phyloP scores from a whole-genome alignment of 2,329 filamentous ascomycete species.

The Cryphonectria naterciae region DNA sequence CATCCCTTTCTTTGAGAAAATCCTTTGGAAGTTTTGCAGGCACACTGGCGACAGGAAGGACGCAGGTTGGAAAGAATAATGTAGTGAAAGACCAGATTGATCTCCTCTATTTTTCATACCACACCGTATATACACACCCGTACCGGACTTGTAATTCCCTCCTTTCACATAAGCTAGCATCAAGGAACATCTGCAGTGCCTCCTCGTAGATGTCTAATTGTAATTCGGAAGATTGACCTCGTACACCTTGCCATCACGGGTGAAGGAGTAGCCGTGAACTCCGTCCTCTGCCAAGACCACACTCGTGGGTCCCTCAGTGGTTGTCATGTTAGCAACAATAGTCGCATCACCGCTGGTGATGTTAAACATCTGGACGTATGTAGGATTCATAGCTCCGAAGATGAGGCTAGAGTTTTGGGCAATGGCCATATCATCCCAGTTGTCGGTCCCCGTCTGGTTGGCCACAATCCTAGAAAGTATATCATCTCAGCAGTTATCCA shows the following conservation, averaged over 20 bases:
- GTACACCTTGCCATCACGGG: neutral
- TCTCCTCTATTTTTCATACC: neutral
- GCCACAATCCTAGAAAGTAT: slow-evolving; percentile 1
- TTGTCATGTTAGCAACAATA: slow-evolving; percentile 13
- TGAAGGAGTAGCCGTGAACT: slow-evolving; percentile 2
- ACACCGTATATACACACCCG: neutral
- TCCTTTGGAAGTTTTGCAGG: neutral
- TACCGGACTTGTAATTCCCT: neutral
- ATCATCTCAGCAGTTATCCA: neutral
- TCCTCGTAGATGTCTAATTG: neutral
- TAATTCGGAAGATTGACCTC: slow-evolving; percentile 8
- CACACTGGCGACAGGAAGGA: neutral
- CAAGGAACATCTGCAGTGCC: neutral
- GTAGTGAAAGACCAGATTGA: neutral
- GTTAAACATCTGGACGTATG: slow-evolving; percentile 5
- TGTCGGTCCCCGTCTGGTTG: slow-evolving; percentile 4
- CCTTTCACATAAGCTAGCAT: neutral
- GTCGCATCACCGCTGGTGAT: slow-evolving; percentile 8
- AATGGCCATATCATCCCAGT: slow-evolving; percentile 19
- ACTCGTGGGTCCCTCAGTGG: slow-evolving; percentile 16
- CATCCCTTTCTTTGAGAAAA: neutral
- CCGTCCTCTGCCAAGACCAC: slow-evolving; percentile 17
- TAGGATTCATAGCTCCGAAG: slow-evolving; percentile 17
- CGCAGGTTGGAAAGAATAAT: neutral
- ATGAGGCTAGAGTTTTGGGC: slow-evolving; percentile 9